Percentiles rank a stretch among this genome's conserved stretches.
phyloP scores from a whole-genome alignment of 1,284 basidiomycete species.

The Blastosporella zonata region DNA sequence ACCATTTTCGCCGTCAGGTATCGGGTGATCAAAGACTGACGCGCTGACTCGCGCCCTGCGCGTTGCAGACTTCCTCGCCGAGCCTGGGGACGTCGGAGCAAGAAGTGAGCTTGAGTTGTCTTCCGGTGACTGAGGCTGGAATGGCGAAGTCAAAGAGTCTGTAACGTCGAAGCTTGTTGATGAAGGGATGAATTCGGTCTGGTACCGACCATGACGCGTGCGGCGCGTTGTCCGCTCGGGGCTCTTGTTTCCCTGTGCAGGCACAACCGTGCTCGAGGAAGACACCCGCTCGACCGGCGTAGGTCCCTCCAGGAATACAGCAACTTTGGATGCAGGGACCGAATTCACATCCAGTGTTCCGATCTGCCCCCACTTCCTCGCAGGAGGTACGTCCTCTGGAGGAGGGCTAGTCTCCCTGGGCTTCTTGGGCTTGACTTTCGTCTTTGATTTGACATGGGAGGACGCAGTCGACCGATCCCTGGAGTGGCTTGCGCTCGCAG shows the following conservation, averaged over 20 bases:
- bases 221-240: constrained; percentile 18
- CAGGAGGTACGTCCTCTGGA: constrained; percentile 5
- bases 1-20: constrained; percentile 28
- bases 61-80: constrained; percentile 29
- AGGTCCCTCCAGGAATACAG: constrained; percentile 2
- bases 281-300: constrained; percentile 10
- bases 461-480: constrained; percentile 33
- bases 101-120: constrained; percentile 1
- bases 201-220: constrained; percentile 44
- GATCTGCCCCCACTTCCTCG: constrained; percentile 25
- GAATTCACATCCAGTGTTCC: constrained; percentile 20
- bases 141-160: constrained; percentile 2
- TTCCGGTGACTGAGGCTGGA: constrained; percentile 1
- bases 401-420: constrained; percentile 15
- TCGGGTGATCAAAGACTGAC: constrained; percentile 59
- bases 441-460: constrained; percentile 8
- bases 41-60: constrained; percentile 54
- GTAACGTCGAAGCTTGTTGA: constrained; percentile 10
- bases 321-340: neutral
- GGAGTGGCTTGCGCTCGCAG: constrained; percentile 27
- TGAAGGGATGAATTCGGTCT: constrained; percentile 42
- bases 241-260: constrained; percentile 1
- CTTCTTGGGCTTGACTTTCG: constrained; percentile 16
- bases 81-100: constrained; percentile 4
- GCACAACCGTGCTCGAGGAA: constrained; percentile 6